Evolutionary conservation across 1,284 basidiomycete genomes (phyloP), one percentile per base, ranked within the genome.

Genomic region (Malassezia pachydermatis): DNA sequence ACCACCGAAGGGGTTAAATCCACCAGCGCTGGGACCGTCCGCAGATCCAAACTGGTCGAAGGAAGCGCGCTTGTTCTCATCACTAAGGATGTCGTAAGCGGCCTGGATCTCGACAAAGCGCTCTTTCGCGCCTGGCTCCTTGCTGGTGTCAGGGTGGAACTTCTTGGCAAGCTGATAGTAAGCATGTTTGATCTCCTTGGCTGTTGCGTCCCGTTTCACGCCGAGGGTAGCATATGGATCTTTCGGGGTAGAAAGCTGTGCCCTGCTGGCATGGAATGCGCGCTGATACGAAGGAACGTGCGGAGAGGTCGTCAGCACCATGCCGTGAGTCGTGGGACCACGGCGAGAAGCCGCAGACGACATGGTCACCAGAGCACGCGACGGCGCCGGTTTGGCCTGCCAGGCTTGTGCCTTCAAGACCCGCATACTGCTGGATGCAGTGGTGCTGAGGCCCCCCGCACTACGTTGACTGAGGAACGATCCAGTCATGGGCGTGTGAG

Each of bases 131-230:
- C 78, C 78, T 63, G 86, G 84, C 72, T 95, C 89, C 53, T 89
- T 86, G 75, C 89, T 95, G 17, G 89, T 89, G 69, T 99, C 94
- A 0, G 94, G 94, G 74, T 99, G 94, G 70, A 83, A 95, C 77
- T 96, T 94, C 55, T 94, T 86, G 24, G 94, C 94, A 57, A 99
- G 83, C 86, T 95, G 79, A 73, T 96, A 99, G 74, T 98, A 99
- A 1, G 81, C 80, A 74, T 94, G 92, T 79, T 99, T 99, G 68
- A 99, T 95, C 60, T 98, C 89, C 35, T 83, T 80, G 16, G 81
- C 72, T 22, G 81, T 78, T 37, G 92, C 86, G 72, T 90, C 87
- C 64, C 82, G 82, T 61, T 79, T 79, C 11, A 98, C 84, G 23
- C 92, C 92, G 8, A 99, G 76, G 16, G 87, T 83, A 36, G 84